A percentile compares a stretch with the other conserved stretches of the same genome.
Conservation (phyloP, 768 basidiomycete genomes). For the Pisolithus albus region DNA sequence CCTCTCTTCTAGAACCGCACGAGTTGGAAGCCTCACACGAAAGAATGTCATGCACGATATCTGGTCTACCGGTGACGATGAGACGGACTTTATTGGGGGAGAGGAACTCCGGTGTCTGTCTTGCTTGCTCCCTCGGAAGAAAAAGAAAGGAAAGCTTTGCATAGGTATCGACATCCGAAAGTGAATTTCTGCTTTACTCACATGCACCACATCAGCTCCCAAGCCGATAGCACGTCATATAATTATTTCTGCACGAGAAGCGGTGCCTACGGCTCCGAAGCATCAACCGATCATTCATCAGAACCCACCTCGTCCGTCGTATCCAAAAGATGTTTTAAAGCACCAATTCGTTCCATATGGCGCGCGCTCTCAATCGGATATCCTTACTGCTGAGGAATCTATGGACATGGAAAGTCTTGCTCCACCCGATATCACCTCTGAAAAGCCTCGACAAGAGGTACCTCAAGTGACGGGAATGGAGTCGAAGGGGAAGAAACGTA, state of each 20-base stretch:
- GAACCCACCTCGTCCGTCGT: constrained; percentile 50
- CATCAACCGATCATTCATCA: constrained; percentile 25
- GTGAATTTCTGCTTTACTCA: constrained; percentile 28
- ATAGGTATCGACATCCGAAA: constrained; percentile 34
- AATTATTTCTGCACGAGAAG: constrained; percentile 47
- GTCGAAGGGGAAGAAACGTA: constrained; percentile 37
- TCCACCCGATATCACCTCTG: constrained; percentile 1
- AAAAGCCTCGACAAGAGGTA: neutral
- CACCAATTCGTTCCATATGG: constrained; percentile 62
- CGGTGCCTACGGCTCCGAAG: constrained; percentile 17
- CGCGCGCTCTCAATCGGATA: constrained; percentile 26
- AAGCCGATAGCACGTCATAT: constrained; percentile 53
- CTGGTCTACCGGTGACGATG: constrained; percentile 51
- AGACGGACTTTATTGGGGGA: constrained; percentile 35
- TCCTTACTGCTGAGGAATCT: constrained; percentile 3
- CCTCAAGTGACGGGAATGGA: constrained; percentile 14
- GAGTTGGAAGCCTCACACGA: constrained; percentile 43
- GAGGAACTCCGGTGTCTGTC: constrained; percentile 59
- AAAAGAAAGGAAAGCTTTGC: constrained; percentile 53
- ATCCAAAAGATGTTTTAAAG: constrained; percentile 55
- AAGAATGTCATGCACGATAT: constrained; percentile 57
- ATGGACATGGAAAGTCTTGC: constrained; percentile 22
- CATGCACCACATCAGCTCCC: constrained; percentile 48
- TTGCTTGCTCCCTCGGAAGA: constrained; percentile 59
- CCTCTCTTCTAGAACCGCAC: constrained; percentile 32